Conservation (phyloP, 108 stramenopile genomes). For the Fistulifera pelliculosa region DNA sequence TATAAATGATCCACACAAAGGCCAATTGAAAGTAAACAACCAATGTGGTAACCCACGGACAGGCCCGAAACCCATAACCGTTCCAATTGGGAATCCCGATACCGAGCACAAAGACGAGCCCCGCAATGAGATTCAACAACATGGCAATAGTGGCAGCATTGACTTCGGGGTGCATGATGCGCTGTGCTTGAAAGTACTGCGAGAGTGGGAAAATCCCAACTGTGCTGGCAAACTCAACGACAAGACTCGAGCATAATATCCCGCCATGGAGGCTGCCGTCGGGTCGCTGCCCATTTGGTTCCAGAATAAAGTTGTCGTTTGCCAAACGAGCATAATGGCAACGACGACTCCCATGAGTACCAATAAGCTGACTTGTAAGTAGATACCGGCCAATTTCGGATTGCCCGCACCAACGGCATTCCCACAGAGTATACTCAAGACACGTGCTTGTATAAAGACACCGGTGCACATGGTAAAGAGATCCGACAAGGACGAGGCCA, state of each 20-base stretch:
- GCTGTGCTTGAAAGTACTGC: conserved; percentile 74
- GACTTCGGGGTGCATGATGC: conserved; percentile 70
- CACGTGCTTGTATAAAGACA: conserved; percentile 49
- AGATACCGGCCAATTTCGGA: conserved; percentile 52
- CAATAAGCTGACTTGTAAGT: conserved; percentile 48
- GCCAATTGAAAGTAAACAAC: conserved; percentile 50
- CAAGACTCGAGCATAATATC: conserved; percentile 58
- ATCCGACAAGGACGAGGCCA: conserved; percentile 67
- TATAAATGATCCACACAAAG: conserved; percentile 31
- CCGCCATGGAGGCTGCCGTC: conserved; percentile 46
- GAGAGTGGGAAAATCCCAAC: conserved; percentile 43
- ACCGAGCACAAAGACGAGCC: conserved; percentile 71
- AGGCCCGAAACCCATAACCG: conserved; percentile 69
- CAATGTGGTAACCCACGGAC: conserved; percentile 61
- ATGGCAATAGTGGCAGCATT: conserved; percentile 42
- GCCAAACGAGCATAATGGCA: conserved; percentile 53
- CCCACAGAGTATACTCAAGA: conserved; percentile 32
- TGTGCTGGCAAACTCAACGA: conserved; percentile 53
- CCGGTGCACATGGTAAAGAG: conserved; percentile 63
- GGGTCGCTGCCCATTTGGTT: conserved; percentile 35
- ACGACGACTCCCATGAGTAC: conserved; percentile 34
- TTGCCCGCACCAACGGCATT: conserved; percentile 42
- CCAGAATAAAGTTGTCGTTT: conserved; percentile 50
- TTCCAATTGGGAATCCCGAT: conserved; percentile 47
- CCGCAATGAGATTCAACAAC: conserved; percentile 52